These are phyloP conservation scores for Candida schatavii DNA, from an alignment of 805 yeast genomes.

Conservation along the genomic window DNA sequence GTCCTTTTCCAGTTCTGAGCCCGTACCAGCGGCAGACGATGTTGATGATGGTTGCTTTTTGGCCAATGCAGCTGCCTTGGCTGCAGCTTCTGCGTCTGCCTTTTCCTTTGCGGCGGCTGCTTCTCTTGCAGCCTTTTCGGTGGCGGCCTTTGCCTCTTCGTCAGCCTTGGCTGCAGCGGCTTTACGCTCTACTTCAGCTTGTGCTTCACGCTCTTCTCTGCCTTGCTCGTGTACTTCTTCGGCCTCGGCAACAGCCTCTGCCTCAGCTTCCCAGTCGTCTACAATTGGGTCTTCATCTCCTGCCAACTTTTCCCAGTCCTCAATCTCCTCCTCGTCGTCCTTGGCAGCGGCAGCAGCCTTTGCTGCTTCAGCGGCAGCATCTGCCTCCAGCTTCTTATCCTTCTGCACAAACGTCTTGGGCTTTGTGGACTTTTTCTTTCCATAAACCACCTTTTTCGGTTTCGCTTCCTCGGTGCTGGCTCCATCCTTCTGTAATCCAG, in stretches of 20 bases:
- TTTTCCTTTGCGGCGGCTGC: constrained; percentile 21
- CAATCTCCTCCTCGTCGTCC: constrained; percentile 40
- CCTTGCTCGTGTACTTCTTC: constrained; percentile 14
- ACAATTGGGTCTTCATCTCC: constrained; percentile 50
- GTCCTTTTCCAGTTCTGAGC: constrained; percentile 46
- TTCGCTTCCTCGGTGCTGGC: constrained; percentile 32
- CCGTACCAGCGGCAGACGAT: constrained; percentile 25
- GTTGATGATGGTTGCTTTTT: constrained; percentile 22
- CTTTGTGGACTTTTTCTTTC: constrained; percentile 62
- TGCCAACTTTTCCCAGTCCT: constrained; percentile 84
- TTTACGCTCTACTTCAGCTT: constrained; percentile 25
- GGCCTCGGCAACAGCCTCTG: constrained; percentile 32
- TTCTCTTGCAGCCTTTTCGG: constrained; percentile 27
- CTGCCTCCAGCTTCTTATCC: constrained; percentile 14
- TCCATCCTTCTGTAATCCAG: constrained; percentile 54
- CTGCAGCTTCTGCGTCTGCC: constrained; percentile 25
- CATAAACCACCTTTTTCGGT: constrained; percentile 68
- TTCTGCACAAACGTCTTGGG: constrained; percentile 37
- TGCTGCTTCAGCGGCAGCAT: too few species aligned
- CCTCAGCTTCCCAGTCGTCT: constrained; percentile 46
- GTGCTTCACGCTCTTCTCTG: constrained; percentile 18
- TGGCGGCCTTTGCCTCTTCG: constrained; percentile 25
- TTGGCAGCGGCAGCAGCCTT: constrained; percentile 25
- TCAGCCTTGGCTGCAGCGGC: constrained; percentile 31
- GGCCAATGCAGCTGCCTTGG: constrained; percentile 21